Conservation (phyloP, 306 rosid species). For the Rosa lucieae region DNA sequence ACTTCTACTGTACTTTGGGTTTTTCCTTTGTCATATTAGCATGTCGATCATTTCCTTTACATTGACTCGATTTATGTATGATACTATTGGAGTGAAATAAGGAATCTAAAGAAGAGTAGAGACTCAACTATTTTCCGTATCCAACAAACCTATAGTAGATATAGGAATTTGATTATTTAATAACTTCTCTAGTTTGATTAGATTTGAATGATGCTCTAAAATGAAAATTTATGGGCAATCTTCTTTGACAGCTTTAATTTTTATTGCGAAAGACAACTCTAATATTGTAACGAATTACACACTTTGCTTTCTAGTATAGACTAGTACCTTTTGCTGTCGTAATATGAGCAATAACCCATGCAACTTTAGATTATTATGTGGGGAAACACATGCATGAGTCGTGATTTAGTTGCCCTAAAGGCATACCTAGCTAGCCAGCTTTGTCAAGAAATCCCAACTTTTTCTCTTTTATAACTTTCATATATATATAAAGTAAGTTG, state of each 20-base stretch:
- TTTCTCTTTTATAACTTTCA: neutral
- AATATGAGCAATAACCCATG: neutral
- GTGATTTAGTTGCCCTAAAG: neutral
- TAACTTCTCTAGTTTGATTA: neutral
- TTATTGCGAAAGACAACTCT: neutral
- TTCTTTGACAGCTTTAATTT: neutral
- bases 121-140: no score
- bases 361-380: neutral
- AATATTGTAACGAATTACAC: neutral
- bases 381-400: neutral
- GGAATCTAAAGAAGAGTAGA: no score
- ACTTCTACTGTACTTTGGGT: no score
- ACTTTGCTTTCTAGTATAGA: neutral
- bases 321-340: neutral
- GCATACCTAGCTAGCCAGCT: neutral
- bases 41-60: no score
- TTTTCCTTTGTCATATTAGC: no score
- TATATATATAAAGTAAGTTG: neutral
- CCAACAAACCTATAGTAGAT: no score
- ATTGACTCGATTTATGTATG: no score
- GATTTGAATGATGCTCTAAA: neutral
- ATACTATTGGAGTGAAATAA: no score
- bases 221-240: neutral
- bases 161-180: no score
- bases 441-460: neutral